phyloP scores from a whole-genome alignment of 495 filamentous ascomycete species.

The Trichoderma virens region DNA sequence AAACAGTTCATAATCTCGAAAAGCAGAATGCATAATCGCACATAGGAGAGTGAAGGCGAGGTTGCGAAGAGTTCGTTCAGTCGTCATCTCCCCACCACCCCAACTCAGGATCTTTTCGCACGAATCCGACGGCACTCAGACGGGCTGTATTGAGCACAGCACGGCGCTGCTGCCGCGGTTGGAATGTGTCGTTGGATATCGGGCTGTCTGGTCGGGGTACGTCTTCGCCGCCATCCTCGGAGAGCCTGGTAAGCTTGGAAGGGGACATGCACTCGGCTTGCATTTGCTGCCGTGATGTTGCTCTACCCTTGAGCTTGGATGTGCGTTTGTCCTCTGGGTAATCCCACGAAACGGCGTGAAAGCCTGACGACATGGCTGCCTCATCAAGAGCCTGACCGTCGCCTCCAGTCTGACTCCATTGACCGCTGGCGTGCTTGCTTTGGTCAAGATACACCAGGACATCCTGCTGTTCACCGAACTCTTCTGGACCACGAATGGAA shows the following conservation, averaged over 20 bases:
- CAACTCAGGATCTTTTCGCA: conserved; percentile 24
- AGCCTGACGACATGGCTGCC: background rate
- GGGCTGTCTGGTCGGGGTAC: conserved; percentile 10
- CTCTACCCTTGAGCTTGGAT: conserved; percentile 17
- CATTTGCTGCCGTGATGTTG: conserved; percentile 19
- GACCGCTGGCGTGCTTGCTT: conserved; percentile 11
- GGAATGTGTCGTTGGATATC: conserved; percentile 3
- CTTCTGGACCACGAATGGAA: background rate
- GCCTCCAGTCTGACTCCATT: background rate
- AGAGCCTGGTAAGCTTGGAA: background rate
- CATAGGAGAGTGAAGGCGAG: background rate
- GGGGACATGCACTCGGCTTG: background rate
- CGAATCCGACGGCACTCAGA: conserved; percentile 16
- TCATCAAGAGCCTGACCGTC: background rate
- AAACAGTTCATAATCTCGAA: background rate
- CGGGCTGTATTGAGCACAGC: background rate
- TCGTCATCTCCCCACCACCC: conserved; percentile 38
- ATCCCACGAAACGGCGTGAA: conserved; percentile 13
- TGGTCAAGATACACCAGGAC: conserved; percentile 26
- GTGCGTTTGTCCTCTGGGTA: conserved; percentile 13
- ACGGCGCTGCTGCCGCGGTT: background rate
- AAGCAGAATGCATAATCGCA: background rate
- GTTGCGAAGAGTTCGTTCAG: conserved; percentile 11
- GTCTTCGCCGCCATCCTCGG: background rate
- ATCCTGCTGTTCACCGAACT: conserved; percentile 20